Base-by-base conservation (phyloP, 257 asterid genomes). In the Handroanthus guayacan region DNA sequence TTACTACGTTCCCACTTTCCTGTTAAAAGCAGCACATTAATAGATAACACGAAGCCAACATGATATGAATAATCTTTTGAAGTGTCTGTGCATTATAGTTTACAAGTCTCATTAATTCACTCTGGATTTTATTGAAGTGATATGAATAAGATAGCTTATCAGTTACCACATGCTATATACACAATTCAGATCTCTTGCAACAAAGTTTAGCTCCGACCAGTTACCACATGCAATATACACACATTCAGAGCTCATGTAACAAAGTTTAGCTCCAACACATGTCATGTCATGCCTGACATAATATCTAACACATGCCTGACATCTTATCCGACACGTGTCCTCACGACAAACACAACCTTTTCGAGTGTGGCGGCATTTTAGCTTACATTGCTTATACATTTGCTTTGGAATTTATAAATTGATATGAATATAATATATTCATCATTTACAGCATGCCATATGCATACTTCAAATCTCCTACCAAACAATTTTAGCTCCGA, bases 1-100 rank as follows among this genome's bases (percentile, higher is more conserved):
- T 84, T 84, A 37, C 8, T 82, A 7, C 91, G 92, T 65, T 81
- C 87, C 99, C 99, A 95, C 83, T 91, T 83, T 66, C 99, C 99
- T 95, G 85, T 39, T 71, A 73, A 69, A 44, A 74, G 70, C 78
- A 79, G 36, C 70, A 72, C 39, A 51, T 18, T 0, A 61, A 51
- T 14, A 12, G 12, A 13, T 74, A 65, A 25, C 38, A 69, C 39
- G 31, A 73, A 39, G 58, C 41, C 9, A 41, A 41, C 8, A 41
- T 8, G 6, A 41, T 41, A 41, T 8, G 6, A 41, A 41, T 41
- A 41, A 41, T 41, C 45, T 41, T 41, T 41, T 41, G 45, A 41
- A 41, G 45, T 41, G 7, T 41, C 8, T 5, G 45, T 8, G 45
- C 7, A 5, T 41, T 41, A 3, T 41, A 41, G 45, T 67, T 20